Conservation (phyloP, 2,329 filamentous ascomycete genomes). For the Neurospora crassa region DNA sequence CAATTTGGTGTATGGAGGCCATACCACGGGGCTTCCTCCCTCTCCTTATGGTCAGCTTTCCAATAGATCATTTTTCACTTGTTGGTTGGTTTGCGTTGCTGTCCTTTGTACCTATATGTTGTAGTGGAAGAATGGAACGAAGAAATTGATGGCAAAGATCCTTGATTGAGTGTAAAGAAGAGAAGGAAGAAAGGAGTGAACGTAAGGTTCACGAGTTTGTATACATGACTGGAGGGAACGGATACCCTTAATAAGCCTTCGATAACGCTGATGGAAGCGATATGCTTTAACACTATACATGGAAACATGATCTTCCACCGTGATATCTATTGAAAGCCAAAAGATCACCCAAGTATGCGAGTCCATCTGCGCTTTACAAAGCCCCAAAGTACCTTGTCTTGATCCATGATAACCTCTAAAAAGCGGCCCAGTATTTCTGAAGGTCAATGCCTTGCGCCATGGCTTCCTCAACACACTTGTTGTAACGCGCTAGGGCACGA, state of each 20-base stretch:
- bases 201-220: too few species aligned
- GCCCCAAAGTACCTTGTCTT: neutral
- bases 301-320: neutral
- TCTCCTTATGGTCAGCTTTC: neutral
- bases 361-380: neutral
- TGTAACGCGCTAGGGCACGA: neutral
- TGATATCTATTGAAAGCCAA: neutral
- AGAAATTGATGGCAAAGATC: too few species aligned
- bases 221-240: too few species aligned
- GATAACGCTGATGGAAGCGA: too few species aligned
- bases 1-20: neutral
- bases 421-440: neutral
- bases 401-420: neutral
- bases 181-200: too few species aligned
- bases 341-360: neutral
- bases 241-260: too few species aligned
- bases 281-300: neutral
- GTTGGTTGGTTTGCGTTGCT: neutral
- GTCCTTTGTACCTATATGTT: neutral
- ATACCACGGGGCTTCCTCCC: neutral
- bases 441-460: neutral
- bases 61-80: neutral
- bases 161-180: too few species aligned
- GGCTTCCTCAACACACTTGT: neutral
- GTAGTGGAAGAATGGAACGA: too few species aligned